phyloP scores from a whole-genome alignment of 2,329 filamentous ascomycete genomes.

The Hymenoscyphus linearis region DNA sequence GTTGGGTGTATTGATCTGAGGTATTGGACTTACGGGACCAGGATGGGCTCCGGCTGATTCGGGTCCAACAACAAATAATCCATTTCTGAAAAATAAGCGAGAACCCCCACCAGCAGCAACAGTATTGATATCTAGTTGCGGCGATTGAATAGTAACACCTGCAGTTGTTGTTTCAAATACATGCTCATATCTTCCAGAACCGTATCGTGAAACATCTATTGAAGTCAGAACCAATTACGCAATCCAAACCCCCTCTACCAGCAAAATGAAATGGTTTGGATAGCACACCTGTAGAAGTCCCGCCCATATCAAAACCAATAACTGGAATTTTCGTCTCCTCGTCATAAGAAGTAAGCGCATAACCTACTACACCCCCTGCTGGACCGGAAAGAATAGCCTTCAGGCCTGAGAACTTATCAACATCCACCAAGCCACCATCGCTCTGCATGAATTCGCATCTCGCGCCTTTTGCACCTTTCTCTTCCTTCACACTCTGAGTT shows the following conservation, averaged over 20 bases:
- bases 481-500: slow-evolving; percentile 39
- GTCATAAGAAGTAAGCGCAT: slow-evolving; percentile 60
- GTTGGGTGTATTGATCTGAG: not conserved
- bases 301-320: slow-evolving; percentile 64
- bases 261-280: not conserved
- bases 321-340: slow-evolving; percentile 51
- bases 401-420: slow-evolving; percentile 55
- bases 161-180: slow-evolving; percentile 75
- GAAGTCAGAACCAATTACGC: not conserved
- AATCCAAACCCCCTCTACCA: not conserved
- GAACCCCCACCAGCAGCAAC: slow-evolving; percentile 39
- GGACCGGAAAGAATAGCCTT: slow-evolving; percentile 62
- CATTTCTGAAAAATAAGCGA: slow-evolving; percentile 61
- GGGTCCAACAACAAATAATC: slow-evolving; percentile 65
- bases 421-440: slow-evolving; percentile 38
- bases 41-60: slow-evolving; percentile 65
- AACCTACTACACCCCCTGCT: slow-evolving; percentile 64
- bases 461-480: slow-evolving; percentile 48
- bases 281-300: slow-evolving; percentile 49
- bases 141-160: slow-evolving; percentile 71
- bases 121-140: slow-evolving; percentile 78
- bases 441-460: slow-evolving; percentile 66
- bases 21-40: slow-evolving; percentile 47
- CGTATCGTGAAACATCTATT: slow-evolving; percentile 56
- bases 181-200: slow-evolving; percentile 57